Evolutionary conservation across 2,329 filamentous ascomycete species (phyloP), one percentile per base, ranked within the genome.

Genomic region (Colletotrichum graminicola): DNA sequence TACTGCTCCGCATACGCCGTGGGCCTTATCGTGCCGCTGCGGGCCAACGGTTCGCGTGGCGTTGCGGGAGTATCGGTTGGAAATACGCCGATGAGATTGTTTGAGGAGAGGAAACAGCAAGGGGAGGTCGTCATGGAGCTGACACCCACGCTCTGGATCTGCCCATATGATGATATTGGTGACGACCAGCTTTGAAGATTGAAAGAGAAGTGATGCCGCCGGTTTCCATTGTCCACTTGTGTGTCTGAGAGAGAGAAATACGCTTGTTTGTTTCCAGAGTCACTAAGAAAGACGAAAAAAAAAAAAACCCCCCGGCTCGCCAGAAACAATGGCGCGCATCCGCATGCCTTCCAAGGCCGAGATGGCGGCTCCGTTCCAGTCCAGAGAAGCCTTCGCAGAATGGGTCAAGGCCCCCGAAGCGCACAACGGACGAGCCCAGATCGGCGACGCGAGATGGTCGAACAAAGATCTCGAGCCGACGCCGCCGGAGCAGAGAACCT

Each of bases 391-490:
- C 1, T 78, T 78, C 16, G 10, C 65, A 41, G 73, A 77, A 12
- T 77, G 76, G 62, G 29, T 75, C 26, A 75, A 74, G 63, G 76
- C 75, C 0, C 73, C 76, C 2, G 65, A 74, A 23, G 63, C 67
- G 1, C 59, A 56, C 8, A 67, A 76, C 1, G 76, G 74, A 5
- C 73, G 73, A 39, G 36, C 55, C 14, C 63, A 45, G 29, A 68
- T 78, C 12, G 76, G 77, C 39, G 73, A 76, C 64, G 56, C 75
- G 16, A 73, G 73, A 63, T 79, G 78, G 78, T 76, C 78, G 5
- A 79, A 79, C 73, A 75, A 76, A 43, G 78, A 79, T 60, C 73
- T 79, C 23, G 77, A 78, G 59, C 78, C 77, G 23, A 79, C 77
- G 11, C 76, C 74, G 4, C 68, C 71, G 5, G 73, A 76, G 34